phyloP scores from a whole-genome alignment of 768 basidiomycete species.

The Xerocomus brunneocitrinus region DNA sequence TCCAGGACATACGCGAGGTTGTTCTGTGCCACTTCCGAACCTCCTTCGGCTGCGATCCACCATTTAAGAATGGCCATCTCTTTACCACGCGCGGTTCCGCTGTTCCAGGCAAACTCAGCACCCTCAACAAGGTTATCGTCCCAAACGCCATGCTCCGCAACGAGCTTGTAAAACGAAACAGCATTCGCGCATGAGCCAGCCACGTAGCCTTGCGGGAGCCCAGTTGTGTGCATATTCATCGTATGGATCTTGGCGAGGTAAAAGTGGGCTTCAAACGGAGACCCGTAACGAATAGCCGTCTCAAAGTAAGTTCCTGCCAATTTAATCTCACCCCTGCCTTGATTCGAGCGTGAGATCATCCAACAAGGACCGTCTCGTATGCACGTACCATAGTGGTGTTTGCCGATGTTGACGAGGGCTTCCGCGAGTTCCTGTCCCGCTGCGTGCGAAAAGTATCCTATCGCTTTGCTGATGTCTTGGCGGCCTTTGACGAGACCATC shows the following conservation, averaged over 20 bases:
- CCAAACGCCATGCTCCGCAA: conserved; percentile 88
- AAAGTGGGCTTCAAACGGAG: conserved; percentile 92
- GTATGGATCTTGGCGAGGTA: conserved; percentile 85
- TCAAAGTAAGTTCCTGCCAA: conserved; percentile 76
- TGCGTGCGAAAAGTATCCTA: conserved; percentile 67
- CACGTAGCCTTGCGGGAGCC: conserved; percentile 43
- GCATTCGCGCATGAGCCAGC: conserved; percentile 84
- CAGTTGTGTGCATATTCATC: conserved; percentile 41
- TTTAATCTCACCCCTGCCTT: conserved; percentile 66
- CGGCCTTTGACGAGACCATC: conserved; percentile 77
- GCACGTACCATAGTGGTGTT: conserved; percentile 59
- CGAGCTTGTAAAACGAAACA: conserved; percentile 90
- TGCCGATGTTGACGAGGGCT: conserved; percentile 87
- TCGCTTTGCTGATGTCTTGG: conserved; percentile 62
- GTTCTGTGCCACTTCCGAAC: conserved; percentile 90
- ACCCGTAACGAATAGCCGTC: conserved; percentile 78
- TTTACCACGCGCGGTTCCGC: conserved; percentile 64
- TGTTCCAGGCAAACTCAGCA: conserved; percentile 72
- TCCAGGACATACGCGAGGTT: conserved; percentile 91
- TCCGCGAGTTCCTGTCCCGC: conserved; percentile 88
- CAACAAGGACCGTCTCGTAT: background rate
- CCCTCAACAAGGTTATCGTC: conserved; percentile 77
- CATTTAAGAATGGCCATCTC: conserved; percentile 87
- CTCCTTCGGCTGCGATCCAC: conserved; percentile 93
- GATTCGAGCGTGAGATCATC: conserved; percentile 4